Percentiles rank a stretch among this genome's conserved stretches.
Evolutionary conservation across 768 basidiomycete genomes (phyloP).

Genomic region (Infundibulicybe gibba): DNA sequence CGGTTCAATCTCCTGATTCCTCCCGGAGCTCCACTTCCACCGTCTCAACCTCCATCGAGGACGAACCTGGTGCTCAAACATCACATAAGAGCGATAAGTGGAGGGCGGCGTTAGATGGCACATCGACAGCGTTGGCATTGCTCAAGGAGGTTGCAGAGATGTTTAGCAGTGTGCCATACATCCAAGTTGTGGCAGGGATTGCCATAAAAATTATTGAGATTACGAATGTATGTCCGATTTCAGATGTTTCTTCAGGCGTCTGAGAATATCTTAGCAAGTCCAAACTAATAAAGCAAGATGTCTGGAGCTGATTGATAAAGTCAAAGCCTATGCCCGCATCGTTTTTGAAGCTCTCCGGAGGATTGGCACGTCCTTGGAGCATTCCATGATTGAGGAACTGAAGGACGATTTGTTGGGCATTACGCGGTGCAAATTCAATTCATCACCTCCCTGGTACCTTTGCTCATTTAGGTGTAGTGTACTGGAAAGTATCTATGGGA

Average conservation of each 20-base stretch:
- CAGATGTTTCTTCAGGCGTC: conserved; percentile 11
- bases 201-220: too few species aligned
- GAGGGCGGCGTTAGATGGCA: too few species aligned
- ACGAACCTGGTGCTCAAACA: conserved; percentile 8
- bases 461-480: conserved; percentile 9
- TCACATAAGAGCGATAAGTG: conserved; percentile 17
- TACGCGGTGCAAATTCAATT: conserved; percentile 6
- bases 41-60: not conserved
- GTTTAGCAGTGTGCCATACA: too few species aligned
- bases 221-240: conserved; percentile 22
- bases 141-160: too few species aligned
- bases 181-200: conserved; percentile 17
- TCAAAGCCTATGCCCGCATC: too few species aligned
- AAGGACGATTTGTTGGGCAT: conserved; percentile 16
- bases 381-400: conserved; percentile 16
- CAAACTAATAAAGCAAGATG: conserved; percentile 16
- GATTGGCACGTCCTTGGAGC: too few species aligned
- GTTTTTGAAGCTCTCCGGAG: too few species aligned
- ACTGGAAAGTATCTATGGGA: conserved; percentile 14
- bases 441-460: not conserved
- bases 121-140: too few species aligned
- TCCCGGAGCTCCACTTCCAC: not conserved
- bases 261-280: conserved; percentile 17
- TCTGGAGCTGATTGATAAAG: conserved; percentile 18
- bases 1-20: not conserved